These are phyloP conservation scores for Heteromeles arbutifolia DNA, from an alignment of 306 rosid genomes.

Conservation along the genomic window DNA sequence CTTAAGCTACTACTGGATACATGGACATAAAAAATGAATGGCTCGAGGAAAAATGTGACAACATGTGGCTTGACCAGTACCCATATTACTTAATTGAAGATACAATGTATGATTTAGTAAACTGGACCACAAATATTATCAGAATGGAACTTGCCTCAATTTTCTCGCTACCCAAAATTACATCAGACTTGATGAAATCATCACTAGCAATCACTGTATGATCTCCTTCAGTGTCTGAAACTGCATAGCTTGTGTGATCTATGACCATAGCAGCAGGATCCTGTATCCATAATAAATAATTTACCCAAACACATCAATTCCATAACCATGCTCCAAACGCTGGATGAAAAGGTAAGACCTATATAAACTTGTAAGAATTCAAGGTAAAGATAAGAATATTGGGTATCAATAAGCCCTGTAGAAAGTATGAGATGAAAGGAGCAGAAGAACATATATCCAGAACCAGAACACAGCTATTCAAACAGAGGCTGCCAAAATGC, in stretches of 20 bases:
- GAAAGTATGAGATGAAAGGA: neutral
- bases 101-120: no score
- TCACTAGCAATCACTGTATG: conserved; percentile 88
- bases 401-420: neutral
- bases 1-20: neutral
- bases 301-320: neutral
- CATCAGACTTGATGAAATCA: conserved; percentile 63
- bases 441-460: neutral
- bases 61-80: neutral
- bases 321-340: neutral
- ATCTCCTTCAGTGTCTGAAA: conserved; percentile 74
- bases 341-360: neutral
- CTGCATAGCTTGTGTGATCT: conserved; percentile 83
- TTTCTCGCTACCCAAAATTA: conserved; percentile 66
- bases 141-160: conserved; percentile 56
- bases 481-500: neutral
- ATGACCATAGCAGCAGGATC: conserved; percentile 67
- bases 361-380: neutral
- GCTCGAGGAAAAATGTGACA: neutral
- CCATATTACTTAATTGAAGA: neutral
- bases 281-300: conserved; percentile 25
- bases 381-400: neutral
- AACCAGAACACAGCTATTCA: neutral
- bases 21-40: neutral
- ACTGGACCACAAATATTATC: neutral